Conservation (phyloP, 1,284 basidiomycete species). For the Microbotryum saponariae region DNA sequence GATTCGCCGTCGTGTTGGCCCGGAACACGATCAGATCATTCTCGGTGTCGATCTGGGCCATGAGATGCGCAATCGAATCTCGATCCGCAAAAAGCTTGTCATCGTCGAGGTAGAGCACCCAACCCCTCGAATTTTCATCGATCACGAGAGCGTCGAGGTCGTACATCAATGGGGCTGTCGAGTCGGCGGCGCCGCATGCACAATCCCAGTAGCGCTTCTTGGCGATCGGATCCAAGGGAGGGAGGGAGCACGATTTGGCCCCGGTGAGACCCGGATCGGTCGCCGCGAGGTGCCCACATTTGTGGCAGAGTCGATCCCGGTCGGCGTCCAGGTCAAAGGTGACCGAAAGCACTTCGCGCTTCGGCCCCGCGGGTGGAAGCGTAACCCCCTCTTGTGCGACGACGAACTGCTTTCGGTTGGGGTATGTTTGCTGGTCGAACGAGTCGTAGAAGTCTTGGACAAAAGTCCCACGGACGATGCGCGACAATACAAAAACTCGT, state of each 20-base stretch:
- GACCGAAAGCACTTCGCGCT: constrained; percentile 8
- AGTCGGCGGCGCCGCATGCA: constrained; percentile 11
- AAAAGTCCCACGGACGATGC: constrained; percentile 16
- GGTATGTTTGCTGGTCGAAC: constrained; percentile 19
- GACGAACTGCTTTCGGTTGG: constrained; percentile 16
- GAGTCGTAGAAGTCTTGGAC: constrained; percentile 16
- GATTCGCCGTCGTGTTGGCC: constrained; percentile 5
- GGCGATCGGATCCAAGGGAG: not conserved
- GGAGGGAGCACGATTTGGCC: not conserved
- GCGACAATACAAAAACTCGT: constrained; percentile 13
- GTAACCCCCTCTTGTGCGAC: not conserved
- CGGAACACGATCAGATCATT: constrained; percentile 26
- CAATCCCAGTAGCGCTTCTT: constrained; percentile 18
- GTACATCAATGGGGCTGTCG: constrained; percentile 6
- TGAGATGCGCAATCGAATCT: constrained; percentile 20
- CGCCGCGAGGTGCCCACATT: constrained; percentile 12
- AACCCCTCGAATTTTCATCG: not conserved
- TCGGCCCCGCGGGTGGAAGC: constrained; percentile 4
- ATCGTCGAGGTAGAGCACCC: constrained; percentile 26
- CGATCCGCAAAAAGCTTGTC: constrained; percentile 13
- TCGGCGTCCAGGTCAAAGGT: constrained; percentile 4
- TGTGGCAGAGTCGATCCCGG: constrained; percentile 12
- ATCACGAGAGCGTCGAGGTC: constrained; percentile 15
- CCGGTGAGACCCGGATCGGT: no score
- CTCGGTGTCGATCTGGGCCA: constrained; percentile 16